Base-by-base conservation (phyloP, 495 filamentous ascomycete species). In the Talaromyces stipitatus region DNA sequence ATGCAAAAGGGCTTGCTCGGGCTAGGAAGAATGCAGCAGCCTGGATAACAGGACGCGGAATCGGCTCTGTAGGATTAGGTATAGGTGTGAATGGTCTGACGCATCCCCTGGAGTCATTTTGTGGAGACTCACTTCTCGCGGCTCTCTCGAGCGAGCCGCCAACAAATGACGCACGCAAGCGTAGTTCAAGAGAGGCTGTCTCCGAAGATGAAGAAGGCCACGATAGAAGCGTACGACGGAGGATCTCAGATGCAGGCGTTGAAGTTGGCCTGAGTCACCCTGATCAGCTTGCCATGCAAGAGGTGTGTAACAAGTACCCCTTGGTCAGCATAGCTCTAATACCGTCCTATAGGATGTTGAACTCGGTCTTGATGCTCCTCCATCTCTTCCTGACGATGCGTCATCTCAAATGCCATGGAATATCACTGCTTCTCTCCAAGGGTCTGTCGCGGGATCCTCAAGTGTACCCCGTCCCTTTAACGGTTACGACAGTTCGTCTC, bases 341-440 rank as follows among this genome's bases (percentile, higher is more conserved):
- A 11, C 30, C 12, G 8, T 29, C n/a, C 7, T 18, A 56, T 20
- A 79, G 66, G 78, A 77, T 20, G 66, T 85, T 28, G 86, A 90
- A 68, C 64, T 85, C 26, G 83, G 79, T 5, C 82, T 86, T 51
- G 77, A 84, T 23, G 84, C 81, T 5, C 76, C 77, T 1, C 71
- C 76, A 0, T 73, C 77, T 16, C 75, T 86, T 2, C 69, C 75
- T n/a, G 82, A 86, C 56, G 76, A 82, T 43, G 71, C 72, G 38
- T 82, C 82, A 10, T 81, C 78, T 2, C 77, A 79, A 30, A 82
- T 89, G 78, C 86, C 86, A 41, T 90, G 86, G 86, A 89, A 89
- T 61, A 77, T 83, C 61, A 81, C 74, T 20, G 79, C 81, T 24
- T 87, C 85, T 2, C 60, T 80, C 2, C 75, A 80, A 45, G 80